Base-by-base conservation (phyloP, 257 asterid species). In the Plectranthus barbatus region DNA sequence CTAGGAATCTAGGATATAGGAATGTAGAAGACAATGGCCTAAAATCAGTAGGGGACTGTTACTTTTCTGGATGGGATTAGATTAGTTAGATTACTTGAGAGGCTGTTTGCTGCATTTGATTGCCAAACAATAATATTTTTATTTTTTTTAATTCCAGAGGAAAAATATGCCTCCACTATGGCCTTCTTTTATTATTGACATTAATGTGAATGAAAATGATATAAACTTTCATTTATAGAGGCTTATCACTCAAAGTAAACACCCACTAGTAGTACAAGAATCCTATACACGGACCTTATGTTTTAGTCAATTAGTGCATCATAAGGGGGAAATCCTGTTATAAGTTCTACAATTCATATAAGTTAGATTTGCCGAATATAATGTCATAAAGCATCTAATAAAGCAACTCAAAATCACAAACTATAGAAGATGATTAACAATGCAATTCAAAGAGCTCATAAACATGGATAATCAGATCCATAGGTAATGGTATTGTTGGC, bases 331-430 rank as follows among this genome's bases (percentile, higher is more conserved):
- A 26, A 48, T 36, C 5, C 56, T 19, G 15, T 40, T 41, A 49
- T 17, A 9, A 11, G 40, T 48, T 34, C 45, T 39, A 24, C 34
- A 19, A 5, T 26, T 26, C 31, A 26, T 1, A 26, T 1, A 26
- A 26, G 31, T 2, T 5, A 26, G 41, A 37, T 10, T 11, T 18
- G 40, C 56, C 39, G 39, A 21, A 15, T 52, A 23, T 57, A n/a
- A 54, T 52, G 39, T 31, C 64, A 53, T 33, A 17, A 31, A 37
- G 31, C 70, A 66, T 36, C 51, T 34, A 60, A 23, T 23, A 60
- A 23, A 52, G 52, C 13, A 39, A 55, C 62, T 41, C 8, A 33
- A 49, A 31, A 34, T 17, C 49, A 46, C 54, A 31, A 42, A 48
- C 69, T 60, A 18, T 60, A 37, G 70, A 15, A 29, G 39, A 46